Evolutionary conservation across 345 rosid species (phyloP), one percentile per base, ranked within the genome.

Genomic region (Lepidium africanum): DNA sequence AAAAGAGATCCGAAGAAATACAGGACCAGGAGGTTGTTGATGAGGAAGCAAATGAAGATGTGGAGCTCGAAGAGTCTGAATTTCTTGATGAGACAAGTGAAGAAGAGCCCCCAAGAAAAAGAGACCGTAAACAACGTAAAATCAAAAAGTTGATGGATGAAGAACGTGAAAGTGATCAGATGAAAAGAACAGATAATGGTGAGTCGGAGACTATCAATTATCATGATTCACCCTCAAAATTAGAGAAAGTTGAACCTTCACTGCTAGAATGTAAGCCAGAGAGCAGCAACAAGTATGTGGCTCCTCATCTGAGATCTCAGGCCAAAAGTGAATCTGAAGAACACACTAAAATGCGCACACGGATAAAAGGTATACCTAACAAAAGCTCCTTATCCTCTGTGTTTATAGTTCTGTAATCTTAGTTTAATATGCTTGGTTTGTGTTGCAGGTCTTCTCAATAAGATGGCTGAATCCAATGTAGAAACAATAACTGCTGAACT

Each of bases 401-500:
- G 37, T 59, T 43, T 60, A 9, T 15, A 36, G 36, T 32, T 67
- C 56, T 41, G 49, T 63, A 27, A 33, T 63, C 39, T 48, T 32
- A 58, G 42, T 57, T 59, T 73, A 41, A 53, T 67, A n/a, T 59
- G 63, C 21, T 55, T 61, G 39, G 35, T 48, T 32, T 63, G 36
- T 76, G 52, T 83, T 79, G 11, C 87, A 86, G 97, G 95, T 79
- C 89, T 94, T 76, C 83, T 91, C 36, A 87, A 89, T 77, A 89
- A 81, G 84, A 70, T 91, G 59, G 83, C 88, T 47, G 99, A 94
- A 81, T 82, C 94, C 36, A 91, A 94, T 60, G 85, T 89, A 69
- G 99, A 94, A 75, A 82, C 96, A 61, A 66, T 91, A 63, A 87
- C 97, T 0, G 88, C 82, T 50, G 96, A 91, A 63, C 82, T 87